Percentiles rank a stretch among this genome's conserved stretches.
phyloP scores from a whole-genome alignment of 2,329 filamentous ascomycete species.

The Thielaviopsis euricoi region DNA sequence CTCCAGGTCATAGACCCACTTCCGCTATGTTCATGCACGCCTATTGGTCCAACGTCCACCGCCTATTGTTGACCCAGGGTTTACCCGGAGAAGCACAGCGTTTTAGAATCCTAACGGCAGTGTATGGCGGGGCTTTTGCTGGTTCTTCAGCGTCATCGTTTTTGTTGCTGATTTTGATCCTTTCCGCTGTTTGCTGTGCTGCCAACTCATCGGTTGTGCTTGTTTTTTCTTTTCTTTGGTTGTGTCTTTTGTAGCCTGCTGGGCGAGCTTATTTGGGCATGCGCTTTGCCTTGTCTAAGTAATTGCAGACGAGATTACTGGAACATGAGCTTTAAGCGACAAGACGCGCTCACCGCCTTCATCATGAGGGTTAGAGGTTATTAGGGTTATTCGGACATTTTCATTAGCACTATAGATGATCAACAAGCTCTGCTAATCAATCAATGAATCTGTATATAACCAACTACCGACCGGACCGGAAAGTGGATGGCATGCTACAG shows the following conservation, averaged over 20 bases:
- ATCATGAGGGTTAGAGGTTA: background rate
- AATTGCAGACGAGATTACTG: background rate
- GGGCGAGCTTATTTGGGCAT: background rate
- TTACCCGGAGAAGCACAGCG: slow-evolving; percentile 3
- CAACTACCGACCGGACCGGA: too few species aligned
- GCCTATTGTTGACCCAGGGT: slow-evolving; percentile 6
- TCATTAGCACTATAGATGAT: too few species aligned
- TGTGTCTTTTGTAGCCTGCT: background rate
- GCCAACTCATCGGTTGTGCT: slow-evolving; percentile 3
- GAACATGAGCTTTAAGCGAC: background rate
- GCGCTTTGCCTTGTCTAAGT: background rate
- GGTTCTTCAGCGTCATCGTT: background rate
- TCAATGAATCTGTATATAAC: too few species aligned
- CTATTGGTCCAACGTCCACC: slow-evolving; percentile 10
- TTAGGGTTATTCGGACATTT: background rate
- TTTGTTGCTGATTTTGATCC: background rate
- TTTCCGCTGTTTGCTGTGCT: background rate
- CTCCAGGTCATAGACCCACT: background rate
- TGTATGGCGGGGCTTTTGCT: slow-evolving; percentile 4
- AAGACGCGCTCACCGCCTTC: background rate
- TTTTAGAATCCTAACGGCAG: background rate
- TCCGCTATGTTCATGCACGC: background rate
- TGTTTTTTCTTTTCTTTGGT: too few species aligned
- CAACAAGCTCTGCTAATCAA: too few species aligned
- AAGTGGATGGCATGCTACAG: background rate